These are phyloP conservation scores for Pharus latifolius DNA, from an alignment of 176 grass and related monocot genomes.

Conservation along the genomic window DNA sequence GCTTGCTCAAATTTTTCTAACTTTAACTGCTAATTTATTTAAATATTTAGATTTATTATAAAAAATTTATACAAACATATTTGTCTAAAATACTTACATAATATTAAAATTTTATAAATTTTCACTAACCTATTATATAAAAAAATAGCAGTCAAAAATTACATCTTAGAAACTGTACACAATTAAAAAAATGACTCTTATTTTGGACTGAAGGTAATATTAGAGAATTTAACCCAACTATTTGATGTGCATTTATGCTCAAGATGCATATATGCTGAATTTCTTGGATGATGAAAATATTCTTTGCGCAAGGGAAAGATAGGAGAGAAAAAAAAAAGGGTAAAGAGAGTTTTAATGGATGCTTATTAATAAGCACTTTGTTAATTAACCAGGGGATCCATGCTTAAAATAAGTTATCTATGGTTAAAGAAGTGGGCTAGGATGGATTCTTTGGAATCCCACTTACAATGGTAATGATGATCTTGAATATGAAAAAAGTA, in stretches of 20 bases:
- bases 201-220: too few species aligned
- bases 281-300: slow-evolving; percentile 7
- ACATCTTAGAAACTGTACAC: too few species aligned
- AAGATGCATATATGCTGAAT: slow-evolving; percentile 16
- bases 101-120: too few species aligned
- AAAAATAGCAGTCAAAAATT: too few species aligned
- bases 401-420: slow-evolving; percentile 34
- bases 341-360: slow-evolving; percentile 23
- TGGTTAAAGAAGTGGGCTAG: neutral
- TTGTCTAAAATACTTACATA: too few species aligned
- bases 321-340: neutral
- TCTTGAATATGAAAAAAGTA: neutral
- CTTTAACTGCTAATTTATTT: too few species aligned
- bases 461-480: slow-evolving; percentile 16
- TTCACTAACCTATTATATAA: too few species aligned
- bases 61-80: too few species aligned
- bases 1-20: neutral
- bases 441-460: slow-evolving; percentile 20
- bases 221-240: too few species aligned
- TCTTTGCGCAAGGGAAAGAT: slow-evolving; percentile 23
- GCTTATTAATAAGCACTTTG: slow-evolving; percentile 4
- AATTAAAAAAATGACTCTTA: too few species aligned
- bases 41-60: too few species aligned
- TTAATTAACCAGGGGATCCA: slow-evolving; percentile 11
- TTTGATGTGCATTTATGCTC: slow-evolving; percentile 16